Base-by-base conservation (phyloP, 1,284 basidiomycete genomes). In the Trichosporon asahii region DNA sequence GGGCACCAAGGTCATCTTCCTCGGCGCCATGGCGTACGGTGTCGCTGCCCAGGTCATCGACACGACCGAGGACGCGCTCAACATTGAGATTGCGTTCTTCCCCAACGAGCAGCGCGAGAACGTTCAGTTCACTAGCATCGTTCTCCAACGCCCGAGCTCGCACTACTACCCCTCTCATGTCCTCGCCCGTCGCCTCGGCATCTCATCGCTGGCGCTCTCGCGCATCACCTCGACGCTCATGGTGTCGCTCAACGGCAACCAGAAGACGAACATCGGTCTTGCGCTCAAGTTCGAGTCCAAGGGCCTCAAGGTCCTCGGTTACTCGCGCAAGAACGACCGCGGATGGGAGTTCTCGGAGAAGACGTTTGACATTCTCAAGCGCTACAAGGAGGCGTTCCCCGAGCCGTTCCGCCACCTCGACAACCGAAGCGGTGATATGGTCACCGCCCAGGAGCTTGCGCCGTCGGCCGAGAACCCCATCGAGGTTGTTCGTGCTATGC, bases 251-350 rank as follows among this genome's bases (percentile, higher is more conserved):
- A 90, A 92, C 75, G 88, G 88, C n/a, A 86, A 87, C 76, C 71
- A 71, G 9, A 98, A 97, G 85, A 88, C 87, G 70, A 98, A 99
- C 80, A 86, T 99, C 35, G 97, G 97, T 3, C 87, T 99, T 25
- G 93, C 92, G 78, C 88, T 99, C 76, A 99, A 99, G 83, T 99
- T 98, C 73, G 97, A 99, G 80, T 93, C 90, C 25, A 98, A 97
- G 84, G 88, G 90, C n/a, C 84, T 95, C 77, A 99, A 99, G 84
- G 97, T 99, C 1, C 87, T 98, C 44, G 93, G 94, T 71, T 98
- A 97, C 82, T 92, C 95, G 29, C 88, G 90, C 74, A 96, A 97
- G 84, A 88, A 90, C 33, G 90, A 90, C 18, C 85, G 89, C 18
- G 88, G 89, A 57, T 99, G 97, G 97, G 96, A 99, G 82, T 99